Conservation (phyloP, 106 monocot species). For the Dendrobium nobile region DNA sequence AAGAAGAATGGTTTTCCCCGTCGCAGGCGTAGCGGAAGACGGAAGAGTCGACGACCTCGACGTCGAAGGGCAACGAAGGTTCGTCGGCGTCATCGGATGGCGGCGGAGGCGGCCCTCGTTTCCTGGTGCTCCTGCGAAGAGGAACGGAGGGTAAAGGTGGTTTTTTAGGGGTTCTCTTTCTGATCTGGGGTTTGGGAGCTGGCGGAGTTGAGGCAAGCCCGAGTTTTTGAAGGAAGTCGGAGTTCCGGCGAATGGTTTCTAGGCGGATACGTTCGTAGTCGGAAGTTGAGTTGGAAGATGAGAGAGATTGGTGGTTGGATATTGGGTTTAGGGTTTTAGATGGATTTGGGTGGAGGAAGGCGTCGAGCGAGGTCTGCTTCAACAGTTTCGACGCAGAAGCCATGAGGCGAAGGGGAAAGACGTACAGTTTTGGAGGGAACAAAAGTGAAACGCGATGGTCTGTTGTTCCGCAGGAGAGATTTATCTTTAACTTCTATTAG, state of each 20-base stretch:
- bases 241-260: conserved; percentile 40
- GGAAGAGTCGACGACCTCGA: conserved; percentile 9
- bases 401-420: not conserved
- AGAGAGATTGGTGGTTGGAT: not conserved
- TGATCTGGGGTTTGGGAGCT: not conserved
- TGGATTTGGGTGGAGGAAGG: conserved; percentile 8
- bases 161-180: conserved; percentile 6
- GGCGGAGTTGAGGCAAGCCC: conserved; percentile 14
- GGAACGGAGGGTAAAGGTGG: not conserved
- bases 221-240: conserved; percentile 29
- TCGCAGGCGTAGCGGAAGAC: conserved; percentile 30
- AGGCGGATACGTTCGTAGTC: conserved; percentile 25
- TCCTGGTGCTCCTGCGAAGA: conserved; percentile 20
- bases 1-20: not conserved
- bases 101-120: not conserved
- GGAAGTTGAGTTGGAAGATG: not conserved
- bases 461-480: not conserved
- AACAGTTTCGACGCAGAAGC: not conserved
- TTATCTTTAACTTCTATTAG: not conserved
- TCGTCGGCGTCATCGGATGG: not conserved
- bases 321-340: not conserved
- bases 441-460: not conserved
- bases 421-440: no score
- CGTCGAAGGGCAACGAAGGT: not conserved
- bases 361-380: conserved; percentile 10